Conservation (phyloP, 2,329 filamentous ascomycete genomes). For the Cladophialophora carrionii region DNA sequence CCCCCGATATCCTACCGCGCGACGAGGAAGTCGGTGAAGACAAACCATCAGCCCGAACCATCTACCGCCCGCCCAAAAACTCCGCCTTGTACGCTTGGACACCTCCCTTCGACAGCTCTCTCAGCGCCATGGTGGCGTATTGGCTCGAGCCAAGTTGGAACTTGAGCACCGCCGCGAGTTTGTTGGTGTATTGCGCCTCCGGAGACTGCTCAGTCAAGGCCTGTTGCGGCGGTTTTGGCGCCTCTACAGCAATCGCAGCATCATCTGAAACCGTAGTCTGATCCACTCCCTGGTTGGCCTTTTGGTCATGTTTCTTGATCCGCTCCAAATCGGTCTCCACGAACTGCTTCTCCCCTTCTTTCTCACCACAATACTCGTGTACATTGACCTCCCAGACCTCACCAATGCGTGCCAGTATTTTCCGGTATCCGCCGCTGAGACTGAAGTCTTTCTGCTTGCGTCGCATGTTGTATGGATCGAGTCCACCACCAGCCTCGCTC, state of each 20-base stretch:
- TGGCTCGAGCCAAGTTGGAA: slow-evolving; percentile 77
- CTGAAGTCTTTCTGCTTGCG: slow-evolving; percentile 84
- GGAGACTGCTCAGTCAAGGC: neutral
- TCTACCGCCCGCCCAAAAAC: slow-evolving; percentile 55
- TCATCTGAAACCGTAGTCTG: slow-evolving; percentile 20
- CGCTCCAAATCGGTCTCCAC: slow-evolving; percentile 83
- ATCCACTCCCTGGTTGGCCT: slow-evolving; percentile 40
- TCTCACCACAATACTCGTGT: slow-evolving; percentile 62
- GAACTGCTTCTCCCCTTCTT: slow-evolving; percentile 74
- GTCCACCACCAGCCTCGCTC: slow-evolving; percentile 71
- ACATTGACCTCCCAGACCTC: slow-evolving; percentile 68
- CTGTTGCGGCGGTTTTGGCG: neutral
- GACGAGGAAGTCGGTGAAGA: neutral
- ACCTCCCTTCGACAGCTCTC: slow-evolving; percentile 76
- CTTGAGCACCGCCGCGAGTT: slow-evolving; percentile 56
- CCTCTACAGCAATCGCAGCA: neutral
- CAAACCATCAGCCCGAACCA: neutral
- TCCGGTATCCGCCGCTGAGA: slow-evolving; percentile 84
- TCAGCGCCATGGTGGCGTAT: slow-evolving; percentile 81
- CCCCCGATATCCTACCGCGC: neutral
- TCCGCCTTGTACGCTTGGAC: slow-evolving; percentile 66
- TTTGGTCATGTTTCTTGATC: slow-evolving; percentile 50
- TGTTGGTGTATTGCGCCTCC: slow-evolving; percentile 7
- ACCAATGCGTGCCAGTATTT: slow-evolving; percentile 73
- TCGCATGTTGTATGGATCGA: slow-evolving; percentile 86